These are phyloP conservation scores for Russula foetens DNA, from an alignment of 768 basidiomycete genomes.

Conservation along the genomic window DNA sequence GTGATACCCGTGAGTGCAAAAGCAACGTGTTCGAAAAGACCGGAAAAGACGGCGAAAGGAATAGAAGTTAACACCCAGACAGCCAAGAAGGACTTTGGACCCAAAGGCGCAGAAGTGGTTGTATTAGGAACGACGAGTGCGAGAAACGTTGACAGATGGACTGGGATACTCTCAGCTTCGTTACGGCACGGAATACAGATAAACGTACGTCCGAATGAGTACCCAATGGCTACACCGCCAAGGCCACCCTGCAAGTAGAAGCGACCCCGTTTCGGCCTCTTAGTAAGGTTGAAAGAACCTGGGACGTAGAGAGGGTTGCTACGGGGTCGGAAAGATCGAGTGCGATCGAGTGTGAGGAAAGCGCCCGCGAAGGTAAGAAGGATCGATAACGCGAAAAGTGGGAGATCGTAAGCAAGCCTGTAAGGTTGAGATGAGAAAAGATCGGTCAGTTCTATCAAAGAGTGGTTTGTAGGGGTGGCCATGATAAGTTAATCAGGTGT, in stretches of 20 bases:
- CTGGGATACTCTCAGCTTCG: conserved; percentile 25
- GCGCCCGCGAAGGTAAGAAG: conserved; percentile 58
- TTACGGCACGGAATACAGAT: conserved; percentile 5
- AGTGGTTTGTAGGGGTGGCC: conserved; percentile 1
- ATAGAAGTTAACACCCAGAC: conserved; percentile 50
- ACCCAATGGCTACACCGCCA: conserved; percentile 53
- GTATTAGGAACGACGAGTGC: conserved; percentile 47
- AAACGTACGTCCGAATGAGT: conserved; percentile 48
- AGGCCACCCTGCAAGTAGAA: conserved; percentile 52
- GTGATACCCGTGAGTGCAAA: conserved; percentile 40
- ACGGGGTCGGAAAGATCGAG: conserved; percentile 48
- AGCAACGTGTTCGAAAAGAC: conserved; percentile 47
- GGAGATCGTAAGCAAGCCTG: conserved; percentile 48
- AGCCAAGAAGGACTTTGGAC: conserved; percentile 45
- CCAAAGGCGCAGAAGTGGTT: conserved; percentile 37
- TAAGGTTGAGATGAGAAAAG: conserved; percentile 44
- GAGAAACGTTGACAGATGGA: conserved; percentile 54
- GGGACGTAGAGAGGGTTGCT: conserved; percentile 28
- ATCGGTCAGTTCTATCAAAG: conserved; percentile 10
- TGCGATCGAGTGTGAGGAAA: conserved; percentile 63
- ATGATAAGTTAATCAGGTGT: conserved; percentile 1
- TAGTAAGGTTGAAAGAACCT: conserved; percentile 11
- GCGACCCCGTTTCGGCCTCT: conserved; percentile 25
- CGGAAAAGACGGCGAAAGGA: conserved; percentile 41
- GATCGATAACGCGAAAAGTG: conserved; percentile 51